Evolutionary conservation across 352 stramenopile genomes (phyloP).

Genomic region (Phytophthora nicotianae): DNA sequence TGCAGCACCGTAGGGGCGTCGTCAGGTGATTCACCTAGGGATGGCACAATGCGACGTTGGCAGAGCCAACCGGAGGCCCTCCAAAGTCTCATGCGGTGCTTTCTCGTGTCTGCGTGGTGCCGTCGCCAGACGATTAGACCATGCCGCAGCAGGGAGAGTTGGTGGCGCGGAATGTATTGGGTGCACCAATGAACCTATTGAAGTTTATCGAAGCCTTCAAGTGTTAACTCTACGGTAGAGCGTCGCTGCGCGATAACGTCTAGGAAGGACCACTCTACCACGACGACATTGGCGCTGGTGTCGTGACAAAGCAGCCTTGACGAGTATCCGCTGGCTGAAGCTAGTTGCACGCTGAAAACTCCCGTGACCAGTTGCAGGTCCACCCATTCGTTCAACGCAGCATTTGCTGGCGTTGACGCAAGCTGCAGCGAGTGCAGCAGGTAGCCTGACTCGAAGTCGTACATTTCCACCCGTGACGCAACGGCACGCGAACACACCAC

Average conservation of each 20-base stretch:
- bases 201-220: no score
- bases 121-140: neutral
- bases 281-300: constrained; percentile 34
- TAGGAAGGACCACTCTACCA: constrained; percentile 60
- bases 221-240: neutral
- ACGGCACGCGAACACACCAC: constrained; percentile 45
- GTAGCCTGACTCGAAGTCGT: constrained; percentile 45
- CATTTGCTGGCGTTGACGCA: neutral
- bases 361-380: constrained; percentile 42
- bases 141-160: neutral
- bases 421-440: constrained; percentile 57
- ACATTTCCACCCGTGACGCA: constrained; percentile 49
- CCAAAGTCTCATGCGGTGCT: no score
- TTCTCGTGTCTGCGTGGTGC: no score
- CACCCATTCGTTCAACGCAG: constrained; percentile 24
- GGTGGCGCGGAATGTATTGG: constrained; percentile 10
- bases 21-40: neutral
- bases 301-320: constrained; percentile 52
- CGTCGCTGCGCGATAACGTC: constrained; percentile 16
- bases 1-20: neutral
- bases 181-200: constrained; percentile 11
- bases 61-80: neutral
- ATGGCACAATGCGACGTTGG: no score
- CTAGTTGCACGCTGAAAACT: constrained; percentile 21
- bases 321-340: neutral